Conservation (phyloP, 2,329 filamentous ascomycete genomes). For the Trichophyton equinum region DNA sequence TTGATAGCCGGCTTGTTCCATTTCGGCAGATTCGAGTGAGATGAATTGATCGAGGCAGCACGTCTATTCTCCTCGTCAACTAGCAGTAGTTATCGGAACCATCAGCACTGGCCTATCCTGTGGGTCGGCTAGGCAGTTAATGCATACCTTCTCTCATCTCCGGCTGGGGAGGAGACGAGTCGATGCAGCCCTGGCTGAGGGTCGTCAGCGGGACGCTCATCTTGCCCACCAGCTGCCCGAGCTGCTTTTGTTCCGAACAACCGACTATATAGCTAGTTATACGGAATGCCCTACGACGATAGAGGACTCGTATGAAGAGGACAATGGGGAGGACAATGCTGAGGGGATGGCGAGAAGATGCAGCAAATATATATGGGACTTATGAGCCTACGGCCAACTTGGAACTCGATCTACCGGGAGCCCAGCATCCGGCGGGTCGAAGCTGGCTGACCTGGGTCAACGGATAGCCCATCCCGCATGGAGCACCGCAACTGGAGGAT, state of each 20-base stretch:
- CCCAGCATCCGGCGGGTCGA: not conserved
- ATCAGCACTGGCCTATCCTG: not conserved
- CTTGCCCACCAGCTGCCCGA: not conserved
- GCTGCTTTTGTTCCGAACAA: not conserved
- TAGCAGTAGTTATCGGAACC: not conserved
- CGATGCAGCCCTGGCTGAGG: not conserved
- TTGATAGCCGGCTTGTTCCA: constrained; percentile 55
- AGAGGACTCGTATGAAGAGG: not conserved
- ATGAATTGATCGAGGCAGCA: not conserved
- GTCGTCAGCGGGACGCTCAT: not conserved
- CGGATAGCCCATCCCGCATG: not conserved
- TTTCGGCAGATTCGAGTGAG: constrained; percentile 30
- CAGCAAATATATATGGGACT: not conserved
- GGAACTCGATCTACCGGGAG: not conserved
- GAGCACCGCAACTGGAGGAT: not conserved
- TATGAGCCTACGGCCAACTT: not conserved
- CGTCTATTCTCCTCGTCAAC: not conserved
- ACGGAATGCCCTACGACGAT: not conserved
- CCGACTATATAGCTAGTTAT: not conserved
- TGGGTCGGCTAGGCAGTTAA: too few species aligned
- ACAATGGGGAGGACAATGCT: not conserved
- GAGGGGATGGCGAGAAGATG: not conserved
- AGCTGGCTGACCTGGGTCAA: not conserved
- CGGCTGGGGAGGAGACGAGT: not conserved
- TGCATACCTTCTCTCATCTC: not conserved